phyloP scores from a whole-genome alignment of 768 basidiomycete species.

The Gloeopeniophorella convolvens region DNA sequence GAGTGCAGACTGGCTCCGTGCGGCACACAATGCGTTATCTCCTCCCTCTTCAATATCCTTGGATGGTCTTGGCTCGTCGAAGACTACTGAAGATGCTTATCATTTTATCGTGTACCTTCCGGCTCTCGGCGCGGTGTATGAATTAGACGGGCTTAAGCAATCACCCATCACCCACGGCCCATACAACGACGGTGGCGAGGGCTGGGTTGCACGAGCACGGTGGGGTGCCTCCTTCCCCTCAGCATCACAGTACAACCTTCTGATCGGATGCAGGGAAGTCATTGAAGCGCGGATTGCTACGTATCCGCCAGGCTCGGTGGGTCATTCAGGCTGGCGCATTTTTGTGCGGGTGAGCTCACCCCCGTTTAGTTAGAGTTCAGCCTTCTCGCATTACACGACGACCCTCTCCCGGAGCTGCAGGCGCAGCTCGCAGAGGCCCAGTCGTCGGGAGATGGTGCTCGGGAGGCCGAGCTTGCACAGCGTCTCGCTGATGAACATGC shows the following conservation, averaged over 20 bases:
- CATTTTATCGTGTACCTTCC: slow-evolving; percentile 96
- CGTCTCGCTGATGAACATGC: slow-evolving; percentile 60
- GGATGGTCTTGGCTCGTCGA: slow-evolving; percentile 71
- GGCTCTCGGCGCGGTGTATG: slow-evolving; percentile 75
- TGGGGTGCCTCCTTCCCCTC: slow-evolving; percentile 27
- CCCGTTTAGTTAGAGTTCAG: slow-evolving; percentile 76
- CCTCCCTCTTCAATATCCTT: slow-evolving; percentile 85
- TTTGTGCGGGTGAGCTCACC: not conserved
- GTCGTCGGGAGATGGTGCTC: slow-evolving; percentile 28
- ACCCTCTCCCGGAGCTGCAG: slow-evolving; percentile 67
- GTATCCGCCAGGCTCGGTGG: slow-evolving; percentile 82
- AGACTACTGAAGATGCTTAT: slow-evolving; percentile 75
- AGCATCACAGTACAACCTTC: slow-evolving; percentile 9
- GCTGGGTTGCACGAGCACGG: slow-evolving; percentile 81
- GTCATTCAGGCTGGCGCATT: slow-evolving; percentile 30
- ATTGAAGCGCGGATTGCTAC: slow-evolving; percentile 86
- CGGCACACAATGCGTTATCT: slow-evolving; percentile 90
- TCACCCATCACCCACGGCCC: slow-evolving; percentile 77
- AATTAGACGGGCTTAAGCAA: slow-evolving; percentile 85
- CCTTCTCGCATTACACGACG: slow-evolving; percentile 79
- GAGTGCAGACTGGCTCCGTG: slow-evolving; percentile 71
- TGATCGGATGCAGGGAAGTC: slow-evolving; percentile 50
- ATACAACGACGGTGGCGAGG: slow-evolving; percentile 60
- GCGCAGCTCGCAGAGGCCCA: slow-evolving; percentile 46
- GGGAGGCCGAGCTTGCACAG: slow-evolving; percentile 45